These are phyloP conservation scores for Heterobasidion irregulare DNA, from an alignment of 1,284 basidiomycete species.

Conservation along the genomic window DNA sequence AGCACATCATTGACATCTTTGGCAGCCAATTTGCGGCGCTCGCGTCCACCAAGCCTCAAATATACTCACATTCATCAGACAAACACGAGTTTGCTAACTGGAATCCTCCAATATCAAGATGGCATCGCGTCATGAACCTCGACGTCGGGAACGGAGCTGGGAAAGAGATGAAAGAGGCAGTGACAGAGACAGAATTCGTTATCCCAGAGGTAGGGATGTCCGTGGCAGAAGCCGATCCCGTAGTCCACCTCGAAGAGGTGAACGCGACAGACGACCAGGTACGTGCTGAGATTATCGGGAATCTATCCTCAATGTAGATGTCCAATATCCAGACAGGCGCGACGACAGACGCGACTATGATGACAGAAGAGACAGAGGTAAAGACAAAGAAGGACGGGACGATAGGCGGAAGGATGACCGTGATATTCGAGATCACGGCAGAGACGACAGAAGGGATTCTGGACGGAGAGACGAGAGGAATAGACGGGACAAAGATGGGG, in stretches of 20 bases:
- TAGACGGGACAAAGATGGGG: conserved; percentile 9
- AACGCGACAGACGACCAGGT: conserved; percentile 35
- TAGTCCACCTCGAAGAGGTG: conserved; percentile 49
- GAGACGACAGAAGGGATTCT: conserved; percentile 13
- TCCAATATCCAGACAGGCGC: conserved; percentile 16
- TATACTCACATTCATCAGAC: too few species aligned
- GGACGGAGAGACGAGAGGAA: conserved; percentile 5
- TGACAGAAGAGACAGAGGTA: conserved; percentile 6
- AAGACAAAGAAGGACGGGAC: conserved; percentile 10
- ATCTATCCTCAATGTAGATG: neutral
- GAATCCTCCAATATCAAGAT: conserved; percentile 17
- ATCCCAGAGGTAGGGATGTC: conserved; percentile 31
- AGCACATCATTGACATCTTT: too few species aligned
- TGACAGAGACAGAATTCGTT: conserved; percentile 14
- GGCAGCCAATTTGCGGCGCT: too few species aligned
- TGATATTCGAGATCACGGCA: conserved; percentile 19
- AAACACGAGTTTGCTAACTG: too few species aligned
- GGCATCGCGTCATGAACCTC: conserved; percentile 45
- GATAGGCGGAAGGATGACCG: conserved; percentile 23
- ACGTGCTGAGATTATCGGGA: conserved; percentile 3
- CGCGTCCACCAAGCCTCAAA: too few species aligned
- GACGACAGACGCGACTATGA: conserved; percentile 27
- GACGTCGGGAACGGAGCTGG: conserved; percentile 60
- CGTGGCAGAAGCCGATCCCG: conserved; percentile 59
- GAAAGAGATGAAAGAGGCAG: conserved; percentile 36